These are phyloP conservation scores for Pythium aphanidermatum DNA, from an alignment of 352 stramenopile genomes.

Conservation along the genomic window DNA sequence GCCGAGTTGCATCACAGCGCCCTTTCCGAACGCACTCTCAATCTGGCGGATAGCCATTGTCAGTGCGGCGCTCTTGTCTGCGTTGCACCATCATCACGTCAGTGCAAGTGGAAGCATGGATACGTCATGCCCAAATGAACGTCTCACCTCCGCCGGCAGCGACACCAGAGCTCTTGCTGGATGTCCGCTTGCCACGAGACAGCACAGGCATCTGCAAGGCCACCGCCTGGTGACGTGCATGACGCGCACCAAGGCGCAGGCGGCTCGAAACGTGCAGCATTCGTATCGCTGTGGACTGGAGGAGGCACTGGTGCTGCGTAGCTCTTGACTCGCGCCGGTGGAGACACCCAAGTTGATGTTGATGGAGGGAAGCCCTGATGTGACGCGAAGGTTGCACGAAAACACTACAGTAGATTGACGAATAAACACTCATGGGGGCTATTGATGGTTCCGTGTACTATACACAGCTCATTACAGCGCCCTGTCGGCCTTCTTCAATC, in stretches of 20 bases:
- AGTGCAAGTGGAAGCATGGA: too few relatives aligned
- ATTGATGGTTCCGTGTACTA: too few relatives aligned
- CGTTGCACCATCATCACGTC: too few relatives aligned
- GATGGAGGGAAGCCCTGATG: slow-evolving; percentile 5
- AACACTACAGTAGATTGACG: too few relatives aligned
- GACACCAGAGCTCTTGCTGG: slow-evolving; percentile 13
- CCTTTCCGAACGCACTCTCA: slow-evolving; percentile 94
- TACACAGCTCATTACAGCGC: too few relatives aligned
- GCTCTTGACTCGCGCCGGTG: slow-evolving; percentile 16
- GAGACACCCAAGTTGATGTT: slow-evolving; percentile 15
- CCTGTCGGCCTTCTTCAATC: slow-evolving; percentile 22
- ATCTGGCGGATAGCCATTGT: slow-evolving; percentile 94
- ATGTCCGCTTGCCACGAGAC: slow-evolving; percentile 17
- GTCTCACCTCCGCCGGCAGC: slow-evolving; percentile 4
- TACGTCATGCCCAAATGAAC: neutral
- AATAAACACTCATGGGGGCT: too few relatives aligned
- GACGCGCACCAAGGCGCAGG: neutral
- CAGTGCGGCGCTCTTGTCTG: slow-evolving; percentile 83
- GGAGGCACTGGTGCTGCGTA: too few relatives aligned
- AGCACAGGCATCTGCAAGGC: neutral
- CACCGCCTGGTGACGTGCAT: slow-evolving; percentile 2
- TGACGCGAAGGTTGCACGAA: slow-evolving; percentile 20
- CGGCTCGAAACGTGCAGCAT: slow-evolving; percentile 16
- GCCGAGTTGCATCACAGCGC: slow-evolving; percentile 95
- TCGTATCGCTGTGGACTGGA: too few relatives aligned